phyloP scores from a whole-genome alignment of 2,329 filamentous ascomycete species.

The Monascus ruber region DNA sequence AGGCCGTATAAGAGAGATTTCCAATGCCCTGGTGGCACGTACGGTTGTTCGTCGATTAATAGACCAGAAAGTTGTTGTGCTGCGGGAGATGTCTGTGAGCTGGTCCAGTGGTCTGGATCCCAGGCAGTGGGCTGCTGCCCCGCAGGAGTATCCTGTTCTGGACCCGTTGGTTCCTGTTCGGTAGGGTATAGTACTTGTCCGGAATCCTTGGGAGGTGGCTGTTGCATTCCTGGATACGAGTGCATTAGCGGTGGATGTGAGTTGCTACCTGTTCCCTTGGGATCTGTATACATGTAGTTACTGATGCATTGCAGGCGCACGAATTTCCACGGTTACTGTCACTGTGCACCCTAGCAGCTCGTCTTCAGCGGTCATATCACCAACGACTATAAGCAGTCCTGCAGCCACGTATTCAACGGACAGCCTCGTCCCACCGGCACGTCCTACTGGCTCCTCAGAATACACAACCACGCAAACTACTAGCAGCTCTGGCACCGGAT shows the following conservation, averaged over 20 bases:
- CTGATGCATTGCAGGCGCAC: constrained; percentile 15
- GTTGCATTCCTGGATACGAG: constrained; percentile 49
- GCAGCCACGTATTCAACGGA: constrained; percentile 22
- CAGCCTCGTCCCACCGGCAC: constrained; percentile 22
- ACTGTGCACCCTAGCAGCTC: constrained; percentile 21
- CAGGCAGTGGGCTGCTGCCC: constrained; percentile 53
- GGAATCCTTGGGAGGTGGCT: constrained; percentile 45
- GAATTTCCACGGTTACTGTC: constrained; percentile 24
- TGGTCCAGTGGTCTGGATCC: constrained; percentile 40
- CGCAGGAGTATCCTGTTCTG: constrained; percentile 40
- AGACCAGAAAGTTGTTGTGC: constrained; percentile 50
- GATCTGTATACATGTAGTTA: not conserved
- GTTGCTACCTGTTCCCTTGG: constrained; percentile 2
- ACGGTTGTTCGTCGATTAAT: constrained; percentile 42
- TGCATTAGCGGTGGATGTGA: constrained; percentile 48
- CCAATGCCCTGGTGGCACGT: constrained; percentile 46
- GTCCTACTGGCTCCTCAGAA: constrained; percentile 30
- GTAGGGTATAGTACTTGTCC: constrained; percentile 47
- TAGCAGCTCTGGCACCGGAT: constrained; percentile 23
- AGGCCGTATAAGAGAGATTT: constrained; percentile 38
- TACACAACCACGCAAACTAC: constrained; percentile 14
- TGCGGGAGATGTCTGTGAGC: constrained; percentile 41
- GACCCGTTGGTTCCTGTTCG: constrained; percentile 39
- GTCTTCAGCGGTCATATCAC: constrained; percentile 8
- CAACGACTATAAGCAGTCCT: constrained; percentile 25